These are phyloP conservation scores for Pichia cephalocereana DNA, from an alignment of 805 yeast species.

Conservation along the genomic window DNA sequence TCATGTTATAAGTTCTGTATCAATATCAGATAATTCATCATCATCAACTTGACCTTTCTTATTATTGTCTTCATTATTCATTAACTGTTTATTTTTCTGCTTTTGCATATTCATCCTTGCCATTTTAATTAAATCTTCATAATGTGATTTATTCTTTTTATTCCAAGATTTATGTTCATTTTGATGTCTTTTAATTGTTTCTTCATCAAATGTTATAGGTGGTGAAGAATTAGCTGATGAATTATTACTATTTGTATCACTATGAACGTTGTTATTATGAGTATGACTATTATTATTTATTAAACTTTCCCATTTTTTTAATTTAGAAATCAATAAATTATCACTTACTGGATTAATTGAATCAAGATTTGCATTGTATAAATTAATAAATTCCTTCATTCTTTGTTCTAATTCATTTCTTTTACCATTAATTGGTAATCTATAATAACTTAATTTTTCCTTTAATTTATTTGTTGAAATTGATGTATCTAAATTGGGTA, in stretches of 20 bases:
- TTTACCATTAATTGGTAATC: slow-evolving; percentile 55
- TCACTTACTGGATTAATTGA: slow-evolving; percentile 55
- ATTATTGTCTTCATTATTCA: neutral
- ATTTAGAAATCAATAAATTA: slow-evolving; percentile 41
- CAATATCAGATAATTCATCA: too few relatives aligned
- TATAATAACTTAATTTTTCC: slow-evolving; percentile 44
- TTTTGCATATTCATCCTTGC: slow-evolving; percentile 13
- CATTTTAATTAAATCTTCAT: slow-evolving; percentile 16
- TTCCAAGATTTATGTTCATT: slow-evolving; percentile 18
- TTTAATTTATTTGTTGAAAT: slow-evolving; percentile 52
- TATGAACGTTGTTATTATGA: slow-evolving; percentile 1
- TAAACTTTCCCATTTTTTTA: slow-evolving; percentile 58
- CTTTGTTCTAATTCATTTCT: slow-evolving; percentile 57
- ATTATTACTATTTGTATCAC: neutral
- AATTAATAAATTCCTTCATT: slow-evolving; percentile 64
- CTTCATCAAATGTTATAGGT: slow-evolving; percentile 10
- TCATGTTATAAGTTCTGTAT: too few relatives aligned
- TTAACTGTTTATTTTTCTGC: neutral
- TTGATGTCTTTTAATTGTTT: slow-evolving; percentile 27
- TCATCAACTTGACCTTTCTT: neutral
- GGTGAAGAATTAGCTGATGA: neutral
- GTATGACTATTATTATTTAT: slow-evolving; percentile 9
- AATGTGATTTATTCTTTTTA: slow-evolving; percentile 17
- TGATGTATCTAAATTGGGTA: slow-evolving; percentile 58
- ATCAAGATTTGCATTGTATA: slow-evolving; percentile 79